These are phyloP conservation scores for Pythium grandisporangium DNA, from an alignment of 352 stramenopile genomes.

Conservation along the genomic window DNA sequence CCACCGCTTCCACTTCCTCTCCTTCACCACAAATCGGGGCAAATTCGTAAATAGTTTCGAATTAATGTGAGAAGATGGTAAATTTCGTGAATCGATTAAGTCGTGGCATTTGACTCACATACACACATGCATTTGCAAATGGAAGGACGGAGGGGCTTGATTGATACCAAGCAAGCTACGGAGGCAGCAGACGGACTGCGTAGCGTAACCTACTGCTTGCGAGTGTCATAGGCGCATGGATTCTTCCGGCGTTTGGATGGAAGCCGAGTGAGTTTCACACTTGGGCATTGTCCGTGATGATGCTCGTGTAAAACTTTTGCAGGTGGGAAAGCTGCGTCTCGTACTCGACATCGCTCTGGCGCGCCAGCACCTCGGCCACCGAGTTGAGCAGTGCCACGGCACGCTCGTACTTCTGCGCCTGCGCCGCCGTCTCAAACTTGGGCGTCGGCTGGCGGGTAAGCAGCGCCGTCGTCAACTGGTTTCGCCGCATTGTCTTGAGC, in stretches of 20 bases:
- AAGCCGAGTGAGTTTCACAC: too few species aligned
- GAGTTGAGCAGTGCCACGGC: slow-evolving; percentile 49
- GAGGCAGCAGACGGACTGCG: too few species aligned
- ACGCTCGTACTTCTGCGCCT: slow-evolving; percentile 78
- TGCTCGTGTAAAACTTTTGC: slow-evolving; percentile 66
- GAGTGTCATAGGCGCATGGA: too few species aligned
- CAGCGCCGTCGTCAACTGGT: slow-evolving; percentile 51
- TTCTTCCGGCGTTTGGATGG: too few species aligned
- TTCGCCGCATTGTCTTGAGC: slow-evolving; percentile 78
- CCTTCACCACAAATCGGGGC: too few species aligned
- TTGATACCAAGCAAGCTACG: too few species aligned
- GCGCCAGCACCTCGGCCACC: slow-evolving; percentile 68
- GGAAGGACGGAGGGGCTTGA: too few species aligned
- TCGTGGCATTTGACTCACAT: too few species aligned
- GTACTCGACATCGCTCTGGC: slow-evolving; percentile 59
- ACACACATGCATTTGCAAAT: too few species aligned
- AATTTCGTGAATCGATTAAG: too few species aligned
- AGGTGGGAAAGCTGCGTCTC: slow-evolving; percentile 62
- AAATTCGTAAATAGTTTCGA: slow-evolving; percentile 1
- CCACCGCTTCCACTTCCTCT: not conserved
- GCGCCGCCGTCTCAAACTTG: slow-evolving; percentile 65
- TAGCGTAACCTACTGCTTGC: too few species aligned
- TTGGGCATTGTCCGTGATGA: slow-evolving; percentile 32
- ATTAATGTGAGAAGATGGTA: too few species aligned
- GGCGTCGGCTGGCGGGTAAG: slow-evolving; percentile 52